Base-by-base conservation (phyloP, 2,329 filamentous ascomycete genomes). In the Cercospora sp. region DNA sequence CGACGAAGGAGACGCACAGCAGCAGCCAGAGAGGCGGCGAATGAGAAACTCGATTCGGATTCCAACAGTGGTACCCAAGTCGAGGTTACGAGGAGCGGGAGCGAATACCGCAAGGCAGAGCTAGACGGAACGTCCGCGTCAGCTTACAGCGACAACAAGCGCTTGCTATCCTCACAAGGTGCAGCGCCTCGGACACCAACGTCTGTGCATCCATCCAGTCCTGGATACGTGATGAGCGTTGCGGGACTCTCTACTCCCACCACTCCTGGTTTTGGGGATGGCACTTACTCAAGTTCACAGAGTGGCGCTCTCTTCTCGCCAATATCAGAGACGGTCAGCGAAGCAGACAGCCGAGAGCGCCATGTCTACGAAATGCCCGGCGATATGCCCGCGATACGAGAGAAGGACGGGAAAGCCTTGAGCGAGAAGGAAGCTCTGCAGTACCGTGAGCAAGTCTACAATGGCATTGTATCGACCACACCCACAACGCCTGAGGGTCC, bases 321-420 rank as follows among this genome's bases (percentile, higher is more conserved):
- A 9, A 61, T 73, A 18, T 73, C 72, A 13, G 58, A 33, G 20
- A 63, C 65, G 26, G 57, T 68, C 12, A 74, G 72, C 68, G 75
- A 76, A 62, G 75, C 74, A 9, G 75, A 77, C 58, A 72, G 73
- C 58, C 69, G 71, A 42, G 71, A 74, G 42, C 66, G 70, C 13
- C 68, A 71, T 12, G 63, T 85, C 8, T 83, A 78, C 64, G 86
- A 83, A 55, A 87, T 84, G 75, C 83, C 84, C 0, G 86, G 87
- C 1, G 85, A 86, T 9, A 84, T 88, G 75, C 84, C 84, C 16
- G 81, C 82, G 51, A 82, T 83, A 64, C 84, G 83, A 68, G 82
- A 84, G 75, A 83, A 82, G 58, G 83, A 80, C 60, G 82, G 82
- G 31, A 80, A 79, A 18, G 77, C 81, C 67, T 74, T 84, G 39